phyloP scores from a whole-genome alignment of 352 stramenopile species.

The Pythium myriotylum region DNA sequence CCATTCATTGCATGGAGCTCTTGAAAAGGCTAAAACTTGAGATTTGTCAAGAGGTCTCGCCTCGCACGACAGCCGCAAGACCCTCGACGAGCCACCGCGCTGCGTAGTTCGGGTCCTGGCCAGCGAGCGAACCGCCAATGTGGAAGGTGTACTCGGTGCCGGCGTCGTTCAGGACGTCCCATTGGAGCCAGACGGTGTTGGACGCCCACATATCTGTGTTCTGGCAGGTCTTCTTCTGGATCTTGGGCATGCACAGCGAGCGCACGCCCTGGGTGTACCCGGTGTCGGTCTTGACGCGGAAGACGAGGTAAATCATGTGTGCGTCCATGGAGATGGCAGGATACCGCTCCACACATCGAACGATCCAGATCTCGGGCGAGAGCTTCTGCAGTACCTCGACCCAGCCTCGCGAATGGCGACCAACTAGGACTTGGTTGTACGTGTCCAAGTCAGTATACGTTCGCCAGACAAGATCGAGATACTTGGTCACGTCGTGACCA shows the following conservation, averaged over 20 bases:
- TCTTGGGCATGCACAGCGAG: background rate
- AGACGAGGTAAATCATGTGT: background rate
- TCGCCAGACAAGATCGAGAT: background rate
- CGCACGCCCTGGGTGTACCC: background rate
- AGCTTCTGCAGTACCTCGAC: background rate
- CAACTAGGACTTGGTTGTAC: background rate
- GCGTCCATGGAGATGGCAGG: background rate
- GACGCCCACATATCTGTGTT: background rate
- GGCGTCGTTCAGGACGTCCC: background rate
- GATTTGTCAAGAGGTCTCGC: no score
- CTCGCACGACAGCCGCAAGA: constrained; percentile 1
- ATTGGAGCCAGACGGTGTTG: background rate
- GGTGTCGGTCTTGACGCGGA: background rate
- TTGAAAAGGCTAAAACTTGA: no score
- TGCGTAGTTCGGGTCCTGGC: background rate
- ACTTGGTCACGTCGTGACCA: background rate
- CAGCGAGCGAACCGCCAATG: background rate
- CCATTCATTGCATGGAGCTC: no score
- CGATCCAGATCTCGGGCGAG: background rate
- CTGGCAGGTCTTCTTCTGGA: background rate
- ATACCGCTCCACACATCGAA: background rate
- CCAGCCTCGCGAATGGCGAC: background rate
- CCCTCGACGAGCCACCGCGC: background rate
- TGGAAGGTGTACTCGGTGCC: background rate
- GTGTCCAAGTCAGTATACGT: background rate